Percentiles rank a stretch among this genome's conserved stretches.
These are phyloP conservation scores for Bretschneidera sinensis DNA, from an alignment of 345 rosid species.

Conservation along the genomic window DNA sequence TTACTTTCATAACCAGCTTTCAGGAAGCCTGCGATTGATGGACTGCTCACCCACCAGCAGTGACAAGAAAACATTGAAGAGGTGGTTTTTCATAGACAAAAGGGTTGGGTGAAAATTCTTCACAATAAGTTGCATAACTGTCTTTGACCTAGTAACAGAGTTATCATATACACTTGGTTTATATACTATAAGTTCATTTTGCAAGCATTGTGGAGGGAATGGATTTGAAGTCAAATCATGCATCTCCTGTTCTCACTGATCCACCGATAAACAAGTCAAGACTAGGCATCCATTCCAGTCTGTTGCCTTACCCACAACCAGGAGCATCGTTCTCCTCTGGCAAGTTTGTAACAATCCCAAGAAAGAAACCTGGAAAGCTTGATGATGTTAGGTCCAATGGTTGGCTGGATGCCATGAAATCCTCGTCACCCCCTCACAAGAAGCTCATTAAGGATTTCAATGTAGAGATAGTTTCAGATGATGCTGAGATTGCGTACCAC, in stretches of 20 bases:
- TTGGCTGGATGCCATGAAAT: conserved; percentile 92
- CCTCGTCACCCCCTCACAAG: conserved; percentile 94
- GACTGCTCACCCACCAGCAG: conserved; percentile 57
- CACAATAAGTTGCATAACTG: conserved; percentile 10
- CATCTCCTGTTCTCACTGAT: conserved; percentile 74
- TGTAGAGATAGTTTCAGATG: conserved; percentile 52
- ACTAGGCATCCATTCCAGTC: conserved; percentile 50
- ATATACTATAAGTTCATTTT: conserved; percentile 9
- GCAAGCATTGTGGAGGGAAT: conserved; percentile 34
- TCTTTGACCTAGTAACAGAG: no score
- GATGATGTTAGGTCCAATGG: conserved; percentile 89
- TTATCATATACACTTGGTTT: no score
- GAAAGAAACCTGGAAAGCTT: conserved; percentile 58
- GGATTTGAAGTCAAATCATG: conserved; percentile 63
- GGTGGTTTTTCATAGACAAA: conserved; percentile 93
- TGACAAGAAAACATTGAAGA: conserved; percentile 84
- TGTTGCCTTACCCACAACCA: conserved; percentile 40
- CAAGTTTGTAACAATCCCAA: conserved; percentile 39
- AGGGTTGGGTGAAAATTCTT: conserved; percentile 53
- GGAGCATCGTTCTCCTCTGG: conserved; percentile 47
- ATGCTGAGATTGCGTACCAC: conserved; percentile 48
- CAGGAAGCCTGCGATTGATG: conserved; percentile 56
- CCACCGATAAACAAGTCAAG: conserved; percentile 62
- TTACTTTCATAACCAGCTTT: conserved; percentile 28
- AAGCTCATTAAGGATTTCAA: conserved; percentile 52